Base-by-base conservation (phyloP, 1,139 yeast species). In the Wickerhamomyces sp. region DNA sequence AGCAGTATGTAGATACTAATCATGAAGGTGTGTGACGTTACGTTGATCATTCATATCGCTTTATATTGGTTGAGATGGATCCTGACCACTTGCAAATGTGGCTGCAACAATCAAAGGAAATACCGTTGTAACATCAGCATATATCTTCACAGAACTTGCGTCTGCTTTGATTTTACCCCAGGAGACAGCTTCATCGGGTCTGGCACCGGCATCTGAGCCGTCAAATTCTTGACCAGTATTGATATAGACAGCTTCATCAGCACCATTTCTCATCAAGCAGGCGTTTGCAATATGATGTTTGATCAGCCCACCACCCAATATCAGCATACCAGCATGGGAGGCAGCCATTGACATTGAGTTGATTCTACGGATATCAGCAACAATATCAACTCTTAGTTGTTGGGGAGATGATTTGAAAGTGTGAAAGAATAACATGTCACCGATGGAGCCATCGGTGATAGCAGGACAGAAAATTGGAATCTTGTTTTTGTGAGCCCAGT, bases 141-240 rank as follows among this genome's bases (percentile, higher is more conserved):
- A 93, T 40, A 93, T 93, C 70, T 93, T 93, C 48, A 90, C 95
- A 51, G 83, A 79, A 58, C 79, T 79, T 33, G 99, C 99, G 40
- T 90, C 96, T 7, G 96, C 84, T 69, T 89, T 89, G 67, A 93
- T 93, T 68, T 93, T 93, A 52, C 99, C 99, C 99, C 99, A 93
- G 40, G 96, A 86, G 45, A 93, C 85, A 29, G 99, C 99, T 69
- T 93, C 99, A 64, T 94, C 99, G 1, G 99, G 98, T 63, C 99
- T 79, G 7, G 99, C 99, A 53, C 99, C 99, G 15, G 99, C 98
- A 66, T 93, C 99, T 14, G 96, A 88, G 43, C 99, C 99, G 62
- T 93, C 99, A 61, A 90, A 94, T 65, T 93, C 99, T 69, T 93
- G 99, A 37, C 97, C 99, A 13, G 99, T 93, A 68, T 94, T 94